Percentiles rank a stretch among this genome's conserved stretches.
These are phyloP conservation scores for Suhomyces yuchorum DNA, from an alignment of 1,139 yeast genomes.

Conservation along the genomic window DNA sequence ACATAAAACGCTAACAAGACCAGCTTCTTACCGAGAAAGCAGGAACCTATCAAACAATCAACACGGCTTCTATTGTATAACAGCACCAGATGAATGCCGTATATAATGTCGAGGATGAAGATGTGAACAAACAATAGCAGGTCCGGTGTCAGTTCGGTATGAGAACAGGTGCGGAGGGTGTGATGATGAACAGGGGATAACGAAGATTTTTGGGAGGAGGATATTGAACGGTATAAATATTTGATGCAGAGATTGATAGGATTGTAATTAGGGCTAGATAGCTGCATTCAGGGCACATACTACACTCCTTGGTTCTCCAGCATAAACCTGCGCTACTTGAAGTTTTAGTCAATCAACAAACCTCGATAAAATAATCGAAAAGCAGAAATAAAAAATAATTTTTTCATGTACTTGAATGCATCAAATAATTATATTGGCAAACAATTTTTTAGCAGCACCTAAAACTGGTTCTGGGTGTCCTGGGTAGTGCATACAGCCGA, in stretches of 20 bases:
- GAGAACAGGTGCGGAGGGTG: not conserved
- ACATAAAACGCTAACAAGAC: constrained; percentile 2
- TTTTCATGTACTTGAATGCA: not conserved
- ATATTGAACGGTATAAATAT: constrained; percentile 7
- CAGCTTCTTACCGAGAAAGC: constrained; percentile 6
- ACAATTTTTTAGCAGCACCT: constrained; percentile 3
- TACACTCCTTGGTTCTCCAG: constrained; percentile 7
- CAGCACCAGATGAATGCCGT: not conserved
- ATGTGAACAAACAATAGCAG: not conserved
- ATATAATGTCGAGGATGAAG: not conserved
- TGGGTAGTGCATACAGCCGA: not conserved
- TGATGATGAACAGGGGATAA: not conserved
- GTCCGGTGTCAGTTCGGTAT: not conserved
- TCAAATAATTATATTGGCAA: constrained; percentile 3
- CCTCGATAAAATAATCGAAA: constrained; percentile 10
- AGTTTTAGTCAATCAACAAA: constrained; percentile 9
- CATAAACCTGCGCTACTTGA: constrained; percentile 6
- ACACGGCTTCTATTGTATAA: constrained; percentile 2
- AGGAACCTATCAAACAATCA: constrained; percentile 5
- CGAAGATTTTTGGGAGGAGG: not conserved
- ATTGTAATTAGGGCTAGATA: constrained; percentile 9
- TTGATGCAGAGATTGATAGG: constrained; percentile 3
- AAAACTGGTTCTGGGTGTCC: not conserved
- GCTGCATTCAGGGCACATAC: constrained; percentile 9
- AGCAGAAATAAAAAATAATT: constrained; percentile 1